Percentiles rank a stretch among this genome's conserved stretches.
These are phyloP conservation scores for Tolypocladium sp. DNA, from an alignment of 2,329 filamentous ascomycete genomes.

Conservation along the genomic window DNA sequence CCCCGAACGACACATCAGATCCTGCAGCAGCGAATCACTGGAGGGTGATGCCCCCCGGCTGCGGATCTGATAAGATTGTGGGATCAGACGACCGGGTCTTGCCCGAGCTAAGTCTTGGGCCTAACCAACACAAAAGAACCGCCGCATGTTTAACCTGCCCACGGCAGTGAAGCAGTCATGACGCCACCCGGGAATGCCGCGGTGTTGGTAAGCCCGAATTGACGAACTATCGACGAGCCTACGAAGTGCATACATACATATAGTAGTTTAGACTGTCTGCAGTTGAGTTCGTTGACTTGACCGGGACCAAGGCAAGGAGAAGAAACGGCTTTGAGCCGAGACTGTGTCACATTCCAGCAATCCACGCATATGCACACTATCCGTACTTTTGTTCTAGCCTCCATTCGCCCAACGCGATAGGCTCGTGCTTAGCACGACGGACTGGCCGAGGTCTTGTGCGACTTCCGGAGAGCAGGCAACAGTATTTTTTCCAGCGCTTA, in stretches of 20 bases:
- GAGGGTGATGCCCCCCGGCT: not conserved
- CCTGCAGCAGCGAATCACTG: not conserved
- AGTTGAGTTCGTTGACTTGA: not conserved
- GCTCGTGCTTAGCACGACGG: not conserved
- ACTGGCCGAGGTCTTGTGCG: not conserved
- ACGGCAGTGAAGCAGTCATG: not conserved
- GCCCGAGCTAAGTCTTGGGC: not conserved
- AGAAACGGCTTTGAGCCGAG: not conserved
- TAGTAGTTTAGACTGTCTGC: not conserved
- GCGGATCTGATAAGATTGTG: conserved; percentile 1
- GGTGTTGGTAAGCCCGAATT: not conserved
- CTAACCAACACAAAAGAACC: not conserved
- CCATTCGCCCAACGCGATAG: not conserved
- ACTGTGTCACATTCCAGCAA: not conserved
- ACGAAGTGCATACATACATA: not conserved
- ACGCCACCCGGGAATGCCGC: not conserved
- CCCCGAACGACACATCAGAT: not conserved
- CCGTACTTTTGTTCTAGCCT: not conserved
- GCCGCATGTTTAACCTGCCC: not conserved
- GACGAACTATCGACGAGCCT: not conserved
- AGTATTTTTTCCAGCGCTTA: not conserved
- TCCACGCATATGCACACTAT: not conserved
- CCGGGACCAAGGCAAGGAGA: not conserved
- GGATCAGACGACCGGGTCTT: not conserved
- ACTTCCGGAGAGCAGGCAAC: not conserved